Base-by-base conservation (phyloP, 768 basidiomycete genomes). In the Termitomyces sp. region DNA sequence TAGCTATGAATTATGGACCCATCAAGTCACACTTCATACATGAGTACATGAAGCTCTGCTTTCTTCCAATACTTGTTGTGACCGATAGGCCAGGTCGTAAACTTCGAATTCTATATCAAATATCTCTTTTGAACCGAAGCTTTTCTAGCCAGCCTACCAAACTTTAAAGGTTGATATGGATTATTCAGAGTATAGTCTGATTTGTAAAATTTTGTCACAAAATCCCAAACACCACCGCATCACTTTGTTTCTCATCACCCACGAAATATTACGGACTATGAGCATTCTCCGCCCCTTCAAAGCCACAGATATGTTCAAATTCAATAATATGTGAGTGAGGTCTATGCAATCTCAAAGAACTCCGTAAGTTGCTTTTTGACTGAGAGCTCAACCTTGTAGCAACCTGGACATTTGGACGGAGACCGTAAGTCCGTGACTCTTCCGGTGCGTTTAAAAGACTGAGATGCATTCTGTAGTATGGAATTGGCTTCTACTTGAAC, bases 381-480 rank as follows among this genome's bases (percentile, higher is more conserved):
- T 3, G 6, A 13, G 4, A 36, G 7, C 0, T 6, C 18, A 58
- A 56, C 47, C 7, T 52, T 50, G 1, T 71, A 94, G 92, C 60
- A 98, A 99, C 73, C 75, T 96, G 67, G 96, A 98, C 71, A 77
- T 94, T 46, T 98, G 93, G 93, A 98, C 97, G 46, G 96, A 98
- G 74, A 98, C 97, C 22, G 95, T 94, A 65, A 67, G 86, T 74
- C 26, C 7, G n/a, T 33, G 13, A 54, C 14, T 47, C 20, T 48
- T 58, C 42, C 0, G 26, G 38, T 42, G 14, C 30, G 22, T 48
- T 22, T 18, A 14, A 35, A 43, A 20, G n/a, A 30, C 48, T 55
- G 52, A n/a, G 26, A 26, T 46, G 18, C 32, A 50, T 20, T 47
- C 2, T 32, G 18, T 61, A 95, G 91, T 98, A 94, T 71, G 87